Conservation (phyloP, 2,329 filamentous ascomycete genomes). For the Alternaria ethzedia region DNA sequence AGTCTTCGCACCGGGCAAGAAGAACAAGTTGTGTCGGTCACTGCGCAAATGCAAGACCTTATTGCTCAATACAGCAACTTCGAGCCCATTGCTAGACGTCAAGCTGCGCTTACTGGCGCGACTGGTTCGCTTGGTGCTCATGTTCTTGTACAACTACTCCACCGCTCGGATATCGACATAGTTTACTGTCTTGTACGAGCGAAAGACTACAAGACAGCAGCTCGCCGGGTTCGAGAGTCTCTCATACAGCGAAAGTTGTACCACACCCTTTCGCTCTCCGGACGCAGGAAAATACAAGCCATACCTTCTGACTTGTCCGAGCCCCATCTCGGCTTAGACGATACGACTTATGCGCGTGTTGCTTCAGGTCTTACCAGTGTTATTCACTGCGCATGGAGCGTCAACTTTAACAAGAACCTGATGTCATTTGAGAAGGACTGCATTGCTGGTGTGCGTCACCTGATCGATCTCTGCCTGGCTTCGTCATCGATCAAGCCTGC, state of each 20-base stretch:
- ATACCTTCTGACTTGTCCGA: slow-evolving; percentile 51
- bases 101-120: slow-evolving; percentile 63
- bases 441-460: slow-evolving; percentile 54
- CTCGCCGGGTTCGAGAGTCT: slow-evolving; percentile 45
- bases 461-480: slow-evolving; percentile 50
- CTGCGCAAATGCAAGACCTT: slow-evolving; percentile 54
- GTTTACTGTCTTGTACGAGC: slow-evolving; percentile 63
- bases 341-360: slow-evolving; percentile 18
- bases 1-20: slow-evolving; percentile 50
- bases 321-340: slow-evolving; percentile 49
- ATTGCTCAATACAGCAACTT: slow-evolving; percentile 55
- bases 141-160: slow-evolving; percentile 52
- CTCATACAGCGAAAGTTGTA: slow-evolving; percentile 48
- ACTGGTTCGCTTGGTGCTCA: slow-evolving; percentile 72
- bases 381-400: slow-evolving; percentile 62
- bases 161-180: slow-evolving; percentile 36
- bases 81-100: slow-evolving; percentile 14
- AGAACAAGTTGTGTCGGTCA: slow-evolving; percentile 41
- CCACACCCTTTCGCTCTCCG: slow-evolving; percentile 30
- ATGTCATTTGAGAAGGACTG: slow-evolving; percentile 57
- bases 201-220: slow-evolving; percentile 38
- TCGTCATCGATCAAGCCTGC: slow-evolving; percentile 45
- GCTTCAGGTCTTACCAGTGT: slow-evolving; percentile 46
- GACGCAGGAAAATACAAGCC: slow-evolving; percentile 39
- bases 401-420: slow-evolving; percentile 63